Conservation (phyloP, 2,329 filamentous ascomycete genomes). For the Incumbomyces delicatus region DNA sequence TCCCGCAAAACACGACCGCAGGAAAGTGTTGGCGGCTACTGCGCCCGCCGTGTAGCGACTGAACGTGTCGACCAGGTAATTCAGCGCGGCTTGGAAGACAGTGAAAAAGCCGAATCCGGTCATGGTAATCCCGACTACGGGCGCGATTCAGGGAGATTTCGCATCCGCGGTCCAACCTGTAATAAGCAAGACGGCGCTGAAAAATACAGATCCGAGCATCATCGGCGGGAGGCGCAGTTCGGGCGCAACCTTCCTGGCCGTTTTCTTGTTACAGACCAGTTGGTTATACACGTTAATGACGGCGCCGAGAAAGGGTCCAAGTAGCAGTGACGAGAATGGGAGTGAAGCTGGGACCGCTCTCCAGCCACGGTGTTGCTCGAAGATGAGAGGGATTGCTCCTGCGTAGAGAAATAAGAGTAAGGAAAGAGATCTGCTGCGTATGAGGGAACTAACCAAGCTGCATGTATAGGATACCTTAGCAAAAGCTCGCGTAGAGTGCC, state of each 20-base stretch:
- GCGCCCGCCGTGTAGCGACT: slow-evolving; percentile 35
- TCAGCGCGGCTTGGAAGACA: slow-evolving; percentile 34
- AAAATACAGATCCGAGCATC: slow-evolving; percentile 39
- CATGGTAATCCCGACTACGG: slow-evolving; percentile 28
- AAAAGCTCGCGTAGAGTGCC: slow-evolving; percentile 38
- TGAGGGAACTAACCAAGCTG: too few species aligned
- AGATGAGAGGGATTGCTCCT: slow-evolving; percentile 46
- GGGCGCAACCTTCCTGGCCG: slow-evolving; percentile 17
- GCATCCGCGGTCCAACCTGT: slow-evolving; percentile 48
- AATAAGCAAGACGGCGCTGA: slow-evolving; percentile 50
- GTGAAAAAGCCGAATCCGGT: slow-evolving; percentile 35
- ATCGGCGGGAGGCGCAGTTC: slow-evolving; percentile 46
- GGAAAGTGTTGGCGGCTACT: slow-evolving; percentile 36
- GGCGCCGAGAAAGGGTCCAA: slow-evolving; percentile 38
- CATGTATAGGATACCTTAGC: slow-evolving; percentile 41
- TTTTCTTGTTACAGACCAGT: slow-evolving; percentile 23
- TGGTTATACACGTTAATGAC: slow-evolving; percentile 32
- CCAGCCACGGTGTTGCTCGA: slow-evolving; percentile 36
- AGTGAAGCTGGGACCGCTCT: slow-evolving; percentile 37
- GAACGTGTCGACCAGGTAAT: slow-evolving; percentile 36
- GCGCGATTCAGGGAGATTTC: slow-evolving; percentile 28
- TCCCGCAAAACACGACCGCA: slow-evolving; percentile 38
- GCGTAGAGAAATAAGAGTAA: too few species aligned
- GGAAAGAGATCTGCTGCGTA: too few species aligned
- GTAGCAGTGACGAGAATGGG: too few species aligned